These are phyloP conservation scores for Dendryphion nanum DNA, from an alignment of 2,329 filamentous ascomycete species.

Conservation along the genomic window DNA sequence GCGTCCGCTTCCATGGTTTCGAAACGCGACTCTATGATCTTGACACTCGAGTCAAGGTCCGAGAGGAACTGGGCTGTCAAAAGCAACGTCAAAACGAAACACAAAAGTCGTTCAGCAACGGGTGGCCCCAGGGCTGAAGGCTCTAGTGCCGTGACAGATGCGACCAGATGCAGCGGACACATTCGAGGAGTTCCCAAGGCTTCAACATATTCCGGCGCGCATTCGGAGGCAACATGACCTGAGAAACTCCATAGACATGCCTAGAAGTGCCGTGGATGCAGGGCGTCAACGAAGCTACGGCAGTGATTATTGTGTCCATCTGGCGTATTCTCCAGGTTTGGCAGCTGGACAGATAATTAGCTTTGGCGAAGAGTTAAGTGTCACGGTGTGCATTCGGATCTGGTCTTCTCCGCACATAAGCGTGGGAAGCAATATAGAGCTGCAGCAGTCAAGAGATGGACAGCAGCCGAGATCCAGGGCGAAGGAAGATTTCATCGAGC, in stretches of 20 bases:
- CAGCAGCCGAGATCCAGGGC: slow-evolving; percentile 11
- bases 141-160: no score
- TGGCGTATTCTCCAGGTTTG: neutral
- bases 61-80: neutral
- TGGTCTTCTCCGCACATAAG: slow-evolving; percentile 11
- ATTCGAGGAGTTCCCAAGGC: no score
- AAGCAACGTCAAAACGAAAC: neutral
- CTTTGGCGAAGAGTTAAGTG: slow-evolving; percentile 1
- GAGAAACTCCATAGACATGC: no score
- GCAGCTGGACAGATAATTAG: neutral
- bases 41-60: slow-evolving; percentile 1
- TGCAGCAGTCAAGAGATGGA: slow-evolving; percentile 10
- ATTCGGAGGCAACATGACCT: no score
- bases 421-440: slow-evolving; percentile 10
- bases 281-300: no score
- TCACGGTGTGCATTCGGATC: slow-evolving; percentile 15
- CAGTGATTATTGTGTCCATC: neutral
- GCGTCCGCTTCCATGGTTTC: slow-evolving; percentile 11
- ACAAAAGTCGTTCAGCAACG: neutral
- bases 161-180: no score
- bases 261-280: no score
- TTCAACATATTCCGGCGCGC: no score
- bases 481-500: slow-evolving; percentile 1
- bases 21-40: slow-evolving; percentile 11
- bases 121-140: neutral